Evolutionary conservation across 2,329 filamentous ascomycete genomes (phyloP), one percentile per base, ranked within the genome.

Genomic region (Triangularia verruculosa): DNA sequence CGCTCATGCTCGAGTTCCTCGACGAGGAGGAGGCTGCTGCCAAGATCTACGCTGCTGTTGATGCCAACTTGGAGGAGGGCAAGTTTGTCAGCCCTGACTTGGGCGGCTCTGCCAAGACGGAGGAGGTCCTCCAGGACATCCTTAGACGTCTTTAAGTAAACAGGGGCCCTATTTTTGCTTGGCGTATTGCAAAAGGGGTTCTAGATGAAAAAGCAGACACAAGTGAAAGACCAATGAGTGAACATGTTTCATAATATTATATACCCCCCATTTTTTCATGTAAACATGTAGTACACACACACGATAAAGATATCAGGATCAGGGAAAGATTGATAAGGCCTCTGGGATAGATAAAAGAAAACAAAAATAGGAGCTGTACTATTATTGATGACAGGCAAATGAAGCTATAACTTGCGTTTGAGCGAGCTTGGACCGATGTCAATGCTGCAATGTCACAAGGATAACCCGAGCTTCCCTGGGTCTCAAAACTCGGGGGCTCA

Each of bases 1-100:
- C 91, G 32, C 83, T 97, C 67, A 98, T 99, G 95, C 83, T 99
- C 69, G 94, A 98, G 82, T 99, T 98, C 79, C 82, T 98, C 68
- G 88, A 92, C 68, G 89, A 96, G 81, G 89, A 93, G 78, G 82
- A 86, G 67, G 95, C 95, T 20, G 95, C 95, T 32, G 92, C 91
- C 28, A 88, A 83, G 80, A 96, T 99, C 72, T 97, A 98, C 77
- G 84, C 87, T 64, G 95, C 95, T 22, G 93, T 98, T 24, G 95
- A 99, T 78, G 93, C 83, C 52, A 96, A 95, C 76, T 80, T 99
- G 32, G 89, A 89, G 75, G 93, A 95, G 74, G 93, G 88, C 66
- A 89, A 84, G 79, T 82, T 93, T 68, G 78, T 98, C 68, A 95
- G 86, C 74, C 95, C 95, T 20, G 95, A 99, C 75, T 83, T 99